Evolutionary conservation across 371 early-diverging fungal genomes (phyloP).

Genomic region (Mucor plumbeus): DNA sequence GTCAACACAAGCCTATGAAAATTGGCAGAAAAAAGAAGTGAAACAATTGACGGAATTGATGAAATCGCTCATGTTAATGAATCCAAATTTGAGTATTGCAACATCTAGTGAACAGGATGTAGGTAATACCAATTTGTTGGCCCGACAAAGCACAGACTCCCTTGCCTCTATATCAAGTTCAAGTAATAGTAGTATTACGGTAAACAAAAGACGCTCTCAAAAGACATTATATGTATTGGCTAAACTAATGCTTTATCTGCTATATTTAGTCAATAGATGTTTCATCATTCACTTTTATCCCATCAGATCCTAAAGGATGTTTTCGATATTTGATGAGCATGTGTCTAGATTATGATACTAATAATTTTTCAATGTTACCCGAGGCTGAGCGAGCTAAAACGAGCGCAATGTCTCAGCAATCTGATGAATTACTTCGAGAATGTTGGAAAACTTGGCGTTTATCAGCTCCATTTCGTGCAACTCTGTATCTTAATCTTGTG

Average conservation of each 20-base stretch:
- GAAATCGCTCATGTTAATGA: constrained; percentile 34
- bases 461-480: constrained; percentile 60
- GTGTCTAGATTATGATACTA: constrained; percentile 44
- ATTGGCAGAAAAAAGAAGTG: constrained; percentile 40
- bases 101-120: constrained; percentile 26
- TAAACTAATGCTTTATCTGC: neutral
- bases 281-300: constrained; percentile 45
- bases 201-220: neutral
- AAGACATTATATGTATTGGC: neutral
- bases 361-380: constrained; percentile 30
- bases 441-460: constrained; percentile 68
- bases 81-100: constrained; percentile 30
- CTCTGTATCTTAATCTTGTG: constrained; percentile 60
- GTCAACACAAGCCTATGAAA: constrained; percentile 28
- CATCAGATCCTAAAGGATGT: constrained; percentile 47
- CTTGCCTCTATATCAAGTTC: neutral
- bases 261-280: neutral
- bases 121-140: constrained; percentile 17
- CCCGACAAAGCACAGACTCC: constrained; percentile 11
- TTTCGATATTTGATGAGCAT: constrained; percentile 49
- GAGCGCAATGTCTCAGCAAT: constrained; percentile 45
- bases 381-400: constrained; percentile 42
- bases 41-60: constrained; percentile 37
- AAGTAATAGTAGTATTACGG: neutral
- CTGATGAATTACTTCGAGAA: constrained; percentile 61